phyloP scores from a whole-genome alignment of 2,329 filamentous ascomycete species.

The Ophiostoma novo-ulmi region DNA sequence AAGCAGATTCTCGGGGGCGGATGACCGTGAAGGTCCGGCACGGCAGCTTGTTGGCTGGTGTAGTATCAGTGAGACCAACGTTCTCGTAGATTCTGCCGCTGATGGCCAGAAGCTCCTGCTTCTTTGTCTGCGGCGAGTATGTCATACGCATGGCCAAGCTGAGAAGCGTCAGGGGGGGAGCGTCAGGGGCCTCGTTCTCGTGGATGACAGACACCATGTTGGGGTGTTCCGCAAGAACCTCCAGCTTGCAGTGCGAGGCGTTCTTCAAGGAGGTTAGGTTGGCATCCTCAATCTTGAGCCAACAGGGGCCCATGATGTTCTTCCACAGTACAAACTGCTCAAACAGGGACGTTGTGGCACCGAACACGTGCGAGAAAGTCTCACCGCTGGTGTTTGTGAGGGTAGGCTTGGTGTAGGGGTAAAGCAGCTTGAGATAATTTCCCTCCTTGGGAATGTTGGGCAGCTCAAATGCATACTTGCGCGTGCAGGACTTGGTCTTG shows the following conservation, averaged over 20 bases:
- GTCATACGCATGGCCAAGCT: constrained; percentile 82
- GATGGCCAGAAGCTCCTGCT: constrained; percentile 88
- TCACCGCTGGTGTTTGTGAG: constrained; percentile 72
- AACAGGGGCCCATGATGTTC: constrained; percentile 98
- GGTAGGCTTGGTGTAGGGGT: constrained; percentile 79
- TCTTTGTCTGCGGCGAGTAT: constrained; percentile 88
- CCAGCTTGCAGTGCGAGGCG: constrained; percentile 93
- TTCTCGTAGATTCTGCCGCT: constrained; percentile 92
- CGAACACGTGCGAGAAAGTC: constrained; percentile 92
- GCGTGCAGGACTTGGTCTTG: constrained; percentile 84
- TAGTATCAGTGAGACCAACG: constrained; percentile 79
- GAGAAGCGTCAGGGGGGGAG: constrained; percentile 91
- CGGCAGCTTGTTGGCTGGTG: constrained; percentile 78
- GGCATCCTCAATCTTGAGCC: constrained; percentile 83
- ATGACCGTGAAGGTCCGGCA: constrained; percentile 90
- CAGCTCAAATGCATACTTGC: constrained; percentile 95
- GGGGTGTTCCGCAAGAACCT: constrained; percentile 75
- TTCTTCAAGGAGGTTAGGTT: constrained; percentile 83
- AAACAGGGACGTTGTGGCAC: constrained; percentile 86
- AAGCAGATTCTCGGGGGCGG: constrained; percentile 68
- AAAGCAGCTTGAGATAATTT: constrained; percentile 92
- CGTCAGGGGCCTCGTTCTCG: constrained; percentile 74
- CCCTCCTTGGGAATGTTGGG: constrained; percentile 79
- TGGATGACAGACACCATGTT: constrained; percentile 66
- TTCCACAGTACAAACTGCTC: constrained; percentile 99